Evolutionary conservation across 768 basidiomycete species (phyloP), one percentile per base, ranked within the genome.

Genomic region (Butyriboletus loyo): DNA sequence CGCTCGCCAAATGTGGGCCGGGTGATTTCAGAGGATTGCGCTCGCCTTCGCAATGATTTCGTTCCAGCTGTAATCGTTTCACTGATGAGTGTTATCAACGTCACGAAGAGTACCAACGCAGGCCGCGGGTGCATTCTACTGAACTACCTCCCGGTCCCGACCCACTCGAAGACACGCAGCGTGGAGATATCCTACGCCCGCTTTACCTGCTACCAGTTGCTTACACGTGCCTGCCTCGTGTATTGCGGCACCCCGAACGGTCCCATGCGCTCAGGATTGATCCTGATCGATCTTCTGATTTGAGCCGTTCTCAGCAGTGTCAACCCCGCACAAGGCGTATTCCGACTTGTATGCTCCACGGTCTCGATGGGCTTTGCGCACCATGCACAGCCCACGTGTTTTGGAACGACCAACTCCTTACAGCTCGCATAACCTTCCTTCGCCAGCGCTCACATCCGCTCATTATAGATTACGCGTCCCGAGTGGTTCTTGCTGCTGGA

Each of bases 361-460:
- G 53, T 54, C 53, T 61, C 46, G 40, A 27, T 55, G 43, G 46
- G 9, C 22, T 48, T 50, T 34, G 27, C 27, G 41, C 41, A 44
- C 35, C 66, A 68, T 53, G 68, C 57, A 36, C 27, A 17, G 22
- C 37, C 46, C 67, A 70, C 67, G 67, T 68, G 67, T 59, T 39
- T 30, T 22, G 38, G 32, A 41, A 60, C 60, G 54, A 57, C 56
- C 51, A 44, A 1, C 36, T 32, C 24, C 4, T 17, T 49, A 27
- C 54, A 32, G 27, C 46, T 46, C 58, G 53, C 50, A 61, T 54
- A 52, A 55, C 25, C 53, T 43, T 56, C 57, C 50, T 55, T 47
- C 28, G 44, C 45, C 31, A 52, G 44, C 53, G 46, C 56, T 42
- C 37, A 24, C 49, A 21, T n/a, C 37, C 49, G 49, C 36, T 40